Percentiles rank a stretch among this genome's conserved stretches.
phyloP scores from a whole-genome alignment of 1,284 basidiomycete genomes.

The Ganoderma leucocontextum region DNA sequence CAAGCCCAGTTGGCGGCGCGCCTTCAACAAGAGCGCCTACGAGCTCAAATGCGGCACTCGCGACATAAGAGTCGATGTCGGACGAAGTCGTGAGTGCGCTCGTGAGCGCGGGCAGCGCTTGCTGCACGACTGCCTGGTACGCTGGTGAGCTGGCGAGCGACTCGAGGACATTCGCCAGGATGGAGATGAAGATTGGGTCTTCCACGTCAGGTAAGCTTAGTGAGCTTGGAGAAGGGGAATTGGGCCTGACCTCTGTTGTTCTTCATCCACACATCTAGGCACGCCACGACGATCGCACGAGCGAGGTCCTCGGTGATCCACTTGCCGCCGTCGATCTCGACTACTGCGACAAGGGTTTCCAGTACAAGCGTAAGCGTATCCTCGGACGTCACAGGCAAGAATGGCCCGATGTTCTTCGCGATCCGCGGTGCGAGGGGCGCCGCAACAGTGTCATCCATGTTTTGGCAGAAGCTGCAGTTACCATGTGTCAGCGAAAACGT shows the following conservation, averaged over 20 bases:
- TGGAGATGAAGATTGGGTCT: slow-evolving; percentile 92
- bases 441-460: slow-evolving; percentile 65
- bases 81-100: slow-evolving; percentile 66
- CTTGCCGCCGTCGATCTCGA: slow-evolving; percentile 76
- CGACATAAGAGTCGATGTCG: slow-evolving; percentile 74
- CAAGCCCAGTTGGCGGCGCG: slow-evolving; percentile 70
- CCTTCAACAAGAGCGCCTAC: slow-evolving; percentile 76
- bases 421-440: slow-evolving; percentile 77
- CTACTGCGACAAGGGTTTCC: slow-evolving; percentile 83
- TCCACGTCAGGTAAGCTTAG: neutral
- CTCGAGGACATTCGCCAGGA: slow-evolving; percentile 85
- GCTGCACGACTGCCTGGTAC: slow-evolving; percentile 76
- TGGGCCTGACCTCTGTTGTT: slow-evolving; percentile 75
- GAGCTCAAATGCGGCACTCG: slow-evolving; percentile 84
- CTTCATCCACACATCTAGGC: slow-evolving; percentile 84
- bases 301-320: slow-evolving; percentile 77
- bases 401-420: slow-evolving; percentile 85
- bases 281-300: slow-evolving; percentile 66
- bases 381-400: slow-evolving; percentile 82
- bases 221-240: neutral
- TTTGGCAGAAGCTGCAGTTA: slow-evolving; percentile 68
- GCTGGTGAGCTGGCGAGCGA: slow-evolving; percentile 70
- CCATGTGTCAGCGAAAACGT: neutral
- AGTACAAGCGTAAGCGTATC: slow-evolving; percentile 93
- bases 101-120: slow-evolving; percentile 78